Evolutionary conservation across 176 grass and related monocot species (phyloP).

Genomic region (Musa beccarii): DNA sequence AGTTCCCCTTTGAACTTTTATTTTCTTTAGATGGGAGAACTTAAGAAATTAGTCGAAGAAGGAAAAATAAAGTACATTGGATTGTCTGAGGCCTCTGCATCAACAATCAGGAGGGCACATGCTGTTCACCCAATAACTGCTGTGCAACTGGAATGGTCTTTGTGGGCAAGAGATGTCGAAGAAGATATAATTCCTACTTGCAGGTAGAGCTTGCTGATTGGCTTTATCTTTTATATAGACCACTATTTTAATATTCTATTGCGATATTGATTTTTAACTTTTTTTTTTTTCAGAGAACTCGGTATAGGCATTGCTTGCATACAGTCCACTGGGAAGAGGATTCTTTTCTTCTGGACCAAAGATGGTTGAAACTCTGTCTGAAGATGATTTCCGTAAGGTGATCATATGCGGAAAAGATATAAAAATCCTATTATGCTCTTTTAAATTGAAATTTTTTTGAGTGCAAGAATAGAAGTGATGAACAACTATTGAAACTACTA

Average conservation of each 20-base stretch:
- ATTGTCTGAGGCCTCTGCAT: constrained; percentile 45
- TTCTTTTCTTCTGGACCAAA: constrained; percentile 47
- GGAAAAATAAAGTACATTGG: constrained; percentile 68
- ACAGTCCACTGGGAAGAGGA: constrained; percentile 48
- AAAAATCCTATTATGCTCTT: too few species aligned
- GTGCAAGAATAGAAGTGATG: too few species aligned
- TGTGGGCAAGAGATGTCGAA: constrained; percentile 62
- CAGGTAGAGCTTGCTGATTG: constrained; percentile 27
- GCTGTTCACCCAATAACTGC: constrained; percentile 53
- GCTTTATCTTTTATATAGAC: neutral
- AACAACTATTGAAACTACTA: neutral
- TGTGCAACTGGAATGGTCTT: constrained; percentile 53
- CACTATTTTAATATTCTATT: neutral
- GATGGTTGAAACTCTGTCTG: constrained; percentile 21
- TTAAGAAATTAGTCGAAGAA: constrained; percentile 60
- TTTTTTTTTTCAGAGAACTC: constrained; percentile 34
- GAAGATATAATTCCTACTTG: constrained; percentile 59
- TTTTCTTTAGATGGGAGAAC: constrained; percentile 34
- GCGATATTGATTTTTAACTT: neutral
- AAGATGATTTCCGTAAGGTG: constrained; percentile 43
- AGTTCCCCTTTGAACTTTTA: neutral
- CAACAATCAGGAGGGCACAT: constrained; percentile 56
- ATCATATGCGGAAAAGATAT: neutral
- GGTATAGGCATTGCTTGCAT: constrained; percentile 71
- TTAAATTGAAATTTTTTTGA: neutral